phyloP scores from a whole-genome alignment of 495 filamentous ascomycete species.

The Aspergillus olivimuriae region DNA sequence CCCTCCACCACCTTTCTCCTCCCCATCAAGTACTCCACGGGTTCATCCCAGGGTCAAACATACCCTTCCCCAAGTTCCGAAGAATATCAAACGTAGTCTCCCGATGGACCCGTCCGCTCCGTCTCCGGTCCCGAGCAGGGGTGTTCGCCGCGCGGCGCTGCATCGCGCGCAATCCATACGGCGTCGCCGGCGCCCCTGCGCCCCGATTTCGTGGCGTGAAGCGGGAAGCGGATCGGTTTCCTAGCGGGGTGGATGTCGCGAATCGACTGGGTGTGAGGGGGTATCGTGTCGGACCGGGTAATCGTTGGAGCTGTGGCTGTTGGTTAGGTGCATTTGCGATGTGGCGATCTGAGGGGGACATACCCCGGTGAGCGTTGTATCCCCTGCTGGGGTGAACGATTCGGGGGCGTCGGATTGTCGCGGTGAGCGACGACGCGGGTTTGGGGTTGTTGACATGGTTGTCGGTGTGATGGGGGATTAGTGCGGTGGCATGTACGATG shows the following conservation, averaged over 20 bases:
- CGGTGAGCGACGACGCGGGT: constrained; percentile 29
- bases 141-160: constrained; percentile 73
- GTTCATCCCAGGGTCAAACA: background rate
- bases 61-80: constrained; percentile 57
- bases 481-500: too few species aligned
- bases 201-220: constrained; percentile 31
- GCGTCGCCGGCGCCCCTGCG: constrained; percentile 51
- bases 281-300: constrained; percentile 28
- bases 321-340: background rate
- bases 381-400: constrained; percentile 25
- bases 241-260: constrained; percentile 27
- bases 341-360: constrained; percentile 2
- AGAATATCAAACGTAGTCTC: constrained; percentile 72
- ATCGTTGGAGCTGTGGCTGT: constrained; percentile 30
- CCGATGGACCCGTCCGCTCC: constrained; percentile 59
- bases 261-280: constrained; percentile 38
- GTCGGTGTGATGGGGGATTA: too few species aligned
- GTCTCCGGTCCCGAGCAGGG: constrained; percentile 59
- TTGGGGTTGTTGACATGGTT: constrained; percentile 33
- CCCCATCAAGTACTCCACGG: background rate
- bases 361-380: constrained; percentile 28
- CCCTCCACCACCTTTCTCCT: background rate
- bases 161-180: constrained; percentile 65
- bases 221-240: constrained; percentile 31
- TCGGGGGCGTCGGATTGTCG: constrained; percentile 17